These are phyloP conservation scores for Dothistroma septosporum DNA, from an alignment of 2,329 filamentous ascomycete species.

Conservation along the genomic window DNA sequence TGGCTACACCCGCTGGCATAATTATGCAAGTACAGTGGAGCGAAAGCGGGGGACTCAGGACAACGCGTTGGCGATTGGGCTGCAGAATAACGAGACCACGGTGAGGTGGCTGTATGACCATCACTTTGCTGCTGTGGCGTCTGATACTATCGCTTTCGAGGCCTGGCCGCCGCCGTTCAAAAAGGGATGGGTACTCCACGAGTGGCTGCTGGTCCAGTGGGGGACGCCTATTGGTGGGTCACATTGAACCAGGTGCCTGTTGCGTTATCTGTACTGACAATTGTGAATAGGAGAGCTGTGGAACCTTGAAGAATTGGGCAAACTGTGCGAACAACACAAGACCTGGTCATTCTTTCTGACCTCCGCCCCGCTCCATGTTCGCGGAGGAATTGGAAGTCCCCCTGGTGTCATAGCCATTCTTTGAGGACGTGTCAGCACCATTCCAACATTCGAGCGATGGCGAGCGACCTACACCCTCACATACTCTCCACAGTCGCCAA, in stretches of 20 bases:
- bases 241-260: constrained; percentile 7
- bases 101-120: constrained; percentile 49
- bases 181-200: constrained; percentile 32
- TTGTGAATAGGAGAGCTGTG: constrained; percentile 34
- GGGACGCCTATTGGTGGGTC: constrained; percentile 37
- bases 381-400: constrained; percentile 31
- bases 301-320: constrained; percentile 38
- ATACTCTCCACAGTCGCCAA: neutral
- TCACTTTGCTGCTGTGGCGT: constrained; percentile 36
- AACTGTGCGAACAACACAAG: constrained; percentile 33
- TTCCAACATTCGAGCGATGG: neutral
- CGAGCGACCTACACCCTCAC: neutral
- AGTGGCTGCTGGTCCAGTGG: constrained; percentile 36
- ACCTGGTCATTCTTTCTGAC: constrained; percentile 43
- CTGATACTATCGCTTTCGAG: constrained; percentile 36
- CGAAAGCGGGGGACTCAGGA: constrained; percentile 20
- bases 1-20: constrained; percentile 40
- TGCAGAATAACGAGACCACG: constrained; percentile 47
- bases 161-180: constrained; percentile 27
- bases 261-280: neutral
- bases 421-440: constrained; percentile 12
- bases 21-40: constrained; percentile 18
- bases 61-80: constrained; percentile 26
- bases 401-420: constrained; percentile 34
- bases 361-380: constrained; percentile 39